Evolutionary conservation across 2,329 filamentous ascomycete species (phyloP).

Genomic region (Graphiopsis chlorocephala): DNA sequence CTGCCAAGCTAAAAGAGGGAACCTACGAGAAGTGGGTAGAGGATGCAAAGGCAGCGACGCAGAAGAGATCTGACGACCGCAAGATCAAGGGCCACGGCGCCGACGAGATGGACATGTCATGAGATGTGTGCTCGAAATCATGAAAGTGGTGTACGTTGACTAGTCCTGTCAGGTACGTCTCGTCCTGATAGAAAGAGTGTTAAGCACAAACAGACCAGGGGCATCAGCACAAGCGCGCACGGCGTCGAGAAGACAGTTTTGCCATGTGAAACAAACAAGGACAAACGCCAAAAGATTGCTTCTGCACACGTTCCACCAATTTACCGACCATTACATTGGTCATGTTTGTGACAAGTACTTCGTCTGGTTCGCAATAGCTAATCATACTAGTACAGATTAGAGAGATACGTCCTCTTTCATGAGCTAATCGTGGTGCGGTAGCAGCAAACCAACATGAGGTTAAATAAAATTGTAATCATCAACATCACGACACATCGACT

Average conservation of each 20-base stretch:
- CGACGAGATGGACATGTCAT: conserved; percentile 41
- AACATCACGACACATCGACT: not conserved
- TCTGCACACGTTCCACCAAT: not conserved
- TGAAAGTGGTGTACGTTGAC: not conserved
- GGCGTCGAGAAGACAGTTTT: not conserved
- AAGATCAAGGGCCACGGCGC: conserved; percentile 39
- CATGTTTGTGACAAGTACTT: not conserved
- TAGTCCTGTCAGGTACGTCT: not conserved
- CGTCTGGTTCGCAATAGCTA: not conserved
- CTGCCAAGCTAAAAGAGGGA: conserved; percentile 64
- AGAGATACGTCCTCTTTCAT: not conserved
- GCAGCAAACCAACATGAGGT: not conserved
- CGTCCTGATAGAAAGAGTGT: not conserved
- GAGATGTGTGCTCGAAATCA: not conserved
- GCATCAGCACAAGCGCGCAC: not conserved
- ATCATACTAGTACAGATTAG: not conserved
- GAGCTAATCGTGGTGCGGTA: not conserved
- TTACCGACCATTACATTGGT: not conserved
- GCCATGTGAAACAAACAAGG: not conserved
- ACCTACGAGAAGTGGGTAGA: conserved; percentile 72
- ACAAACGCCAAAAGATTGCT: not conserved
- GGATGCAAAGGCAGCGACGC: conserved; percentile 60
- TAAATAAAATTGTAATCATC: not conserved
- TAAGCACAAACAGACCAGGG: not conserved
- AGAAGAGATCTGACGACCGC: conserved; percentile 47